Base-by-base conservation (phyloP, 805 yeast species). In the Yamadazyma sp. region DNA sequence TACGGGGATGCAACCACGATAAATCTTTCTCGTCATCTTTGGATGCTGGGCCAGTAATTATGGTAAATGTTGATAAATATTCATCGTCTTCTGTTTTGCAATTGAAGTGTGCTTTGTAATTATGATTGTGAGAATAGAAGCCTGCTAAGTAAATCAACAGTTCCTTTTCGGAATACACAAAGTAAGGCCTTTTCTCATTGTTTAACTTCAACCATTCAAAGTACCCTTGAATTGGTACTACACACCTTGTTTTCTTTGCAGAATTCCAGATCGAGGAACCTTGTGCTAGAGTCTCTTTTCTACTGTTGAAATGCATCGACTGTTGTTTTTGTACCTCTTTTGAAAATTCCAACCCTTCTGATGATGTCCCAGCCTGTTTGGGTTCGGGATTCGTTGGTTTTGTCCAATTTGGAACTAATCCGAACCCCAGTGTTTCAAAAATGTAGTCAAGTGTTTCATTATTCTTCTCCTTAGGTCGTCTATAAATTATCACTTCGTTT, bases 201-300 rank as follows among this genome's bases (percentile, higher is more conserved):
- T 57, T 62, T 20, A 50, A 44, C 18, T 54, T 59, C 37, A 54
- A 62, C 96, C 97, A 90, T 59, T 90, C 97, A 53, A 77, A 90
- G 57, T 90, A 90, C 0, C 96, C 96, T 50, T 77, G 74, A 26
- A 85, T 72, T 0, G 95, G 91, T 0, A 88, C 77, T 1, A 82
- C 80, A 55, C 96, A 89, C 25, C 96, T 64, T 4, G 65, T 62
- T 6, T 60, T 59, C 16, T 69, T 60, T 24, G 70, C 60, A 4
- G 76, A 66, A 5, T 65, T 65, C 95, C 95, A 89, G 27, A 82
- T 58, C 15, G 70, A 62, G 28, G 71, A 68, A 1, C 62, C 57
- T 4, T 70, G 66, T 0, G 50, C 49, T 8, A 88, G 49, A 5
- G 82, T 73, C 45, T 88, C 96, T 23, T 63, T 62, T 14, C 93